Conservation (phyloP, 2,329 filamentous ascomycete genomes). For the Paraphaeosphaeria sporulosa region DNA sequence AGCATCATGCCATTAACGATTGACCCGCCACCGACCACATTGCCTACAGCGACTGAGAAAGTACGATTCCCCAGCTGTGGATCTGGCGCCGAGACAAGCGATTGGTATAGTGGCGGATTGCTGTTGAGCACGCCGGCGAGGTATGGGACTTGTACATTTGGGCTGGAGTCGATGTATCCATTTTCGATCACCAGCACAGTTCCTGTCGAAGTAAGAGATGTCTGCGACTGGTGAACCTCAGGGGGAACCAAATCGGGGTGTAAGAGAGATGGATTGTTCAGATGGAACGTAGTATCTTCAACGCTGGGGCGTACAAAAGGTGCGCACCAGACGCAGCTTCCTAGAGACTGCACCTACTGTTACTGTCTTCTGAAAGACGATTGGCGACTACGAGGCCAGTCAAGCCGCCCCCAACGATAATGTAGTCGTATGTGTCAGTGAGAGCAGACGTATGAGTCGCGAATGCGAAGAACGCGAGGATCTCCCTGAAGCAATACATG, state of each 20-base stretch:
- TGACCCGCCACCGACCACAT: constrained; percentile 42
- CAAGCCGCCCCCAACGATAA: constrained; percentile 31
- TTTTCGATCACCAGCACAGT: constrained; percentile 39
- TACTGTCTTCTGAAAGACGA: constrained; percentile 23
- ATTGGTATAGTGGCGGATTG: constrained; percentile 27
- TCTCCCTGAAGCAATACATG: not conserved
- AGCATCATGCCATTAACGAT: constrained; percentile 46
- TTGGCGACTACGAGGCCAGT: constrained; percentile 30
- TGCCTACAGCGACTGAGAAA: constrained; percentile 29
- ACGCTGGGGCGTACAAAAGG: no score
- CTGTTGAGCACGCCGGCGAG: constrained; percentile 33
- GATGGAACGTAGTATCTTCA: no score
- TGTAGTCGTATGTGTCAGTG: constrained; percentile 24
- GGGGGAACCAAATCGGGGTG: no score
- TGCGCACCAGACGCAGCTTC: not conserved
- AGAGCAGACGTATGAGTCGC: not conserved
- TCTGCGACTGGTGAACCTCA: no score
- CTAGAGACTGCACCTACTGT: constrained; percentile 4
- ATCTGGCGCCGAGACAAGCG: constrained; percentile 23
- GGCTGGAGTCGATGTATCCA: constrained; percentile 34
- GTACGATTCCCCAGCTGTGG: constrained; percentile 31
- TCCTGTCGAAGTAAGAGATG: constrained; percentile 16
- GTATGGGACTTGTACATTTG: constrained; percentile 26
- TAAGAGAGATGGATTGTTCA: no score
- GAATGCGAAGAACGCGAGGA: not conserved